These are phyloP conservation scores for Holtermanniella nyarrowii DNA, from an alignment of 768 basidiomycete genomes.

Conservation along the genomic window DNA sequence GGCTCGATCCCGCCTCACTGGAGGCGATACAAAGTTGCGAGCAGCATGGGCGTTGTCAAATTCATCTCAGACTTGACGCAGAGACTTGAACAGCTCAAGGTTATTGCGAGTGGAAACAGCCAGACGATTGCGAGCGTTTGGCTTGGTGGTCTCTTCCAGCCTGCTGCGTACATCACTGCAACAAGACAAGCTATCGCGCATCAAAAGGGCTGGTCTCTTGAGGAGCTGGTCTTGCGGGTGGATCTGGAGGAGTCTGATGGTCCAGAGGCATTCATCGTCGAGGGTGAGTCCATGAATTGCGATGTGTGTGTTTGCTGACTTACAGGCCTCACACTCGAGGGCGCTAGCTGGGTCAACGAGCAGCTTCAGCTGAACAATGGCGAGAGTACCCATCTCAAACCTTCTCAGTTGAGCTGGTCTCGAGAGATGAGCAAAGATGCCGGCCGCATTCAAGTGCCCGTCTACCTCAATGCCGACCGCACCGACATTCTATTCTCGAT, in stretches of 20 bases:
- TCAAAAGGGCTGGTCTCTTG: slow-evolving; percentile 80
- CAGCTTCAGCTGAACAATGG: slow-evolving; percentile 75
- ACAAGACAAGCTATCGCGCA: slow-evolving; percentile 94
- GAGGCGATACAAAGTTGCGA: slow-evolving; percentile 78
- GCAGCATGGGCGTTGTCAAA: slow-evolving; percentile 65
- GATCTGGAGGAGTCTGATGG: slow-evolving; percentile 73
- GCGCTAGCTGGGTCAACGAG: slow-evolving; percentile 63
- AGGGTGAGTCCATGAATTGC: slow-evolving; percentile 51
- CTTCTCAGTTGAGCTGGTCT: slow-evolving; percentile 77
- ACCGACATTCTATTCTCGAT: slow-evolving; percentile 86
- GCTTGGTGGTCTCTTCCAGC: slow-evolving; percentile 92
- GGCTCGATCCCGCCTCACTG: slow-evolving; percentile 82
- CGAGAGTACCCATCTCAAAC: slow-evolving; percentile 61
- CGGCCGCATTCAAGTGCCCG: slow-evolving; percentile 63
- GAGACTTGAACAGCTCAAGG: slow-evolving; percentile 72
- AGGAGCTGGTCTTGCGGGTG: slow-evolving; percentile 68
- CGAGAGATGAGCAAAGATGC: slow-evolving; percentile 31
- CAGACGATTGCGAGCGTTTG: slow-evolving; percentile 61
- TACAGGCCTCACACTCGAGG: slow-evolving; percentile 74
- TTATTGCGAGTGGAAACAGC: slow-evolving; percentile 53
- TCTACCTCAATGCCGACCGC: slow-evolving; percentile 75
- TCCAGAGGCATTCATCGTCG: slow-evolving; percentile 69
- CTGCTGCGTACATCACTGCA: slow-evolving; percentile 90
- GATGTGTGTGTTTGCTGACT: neutral
- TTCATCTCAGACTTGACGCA: slow-evolving; percentile 76